Evolutionary conservation across 164 flowering plant genomes (phyloP), one percentile per base, ranked within the genome.

Genomic region (Santalum album): DNA sequence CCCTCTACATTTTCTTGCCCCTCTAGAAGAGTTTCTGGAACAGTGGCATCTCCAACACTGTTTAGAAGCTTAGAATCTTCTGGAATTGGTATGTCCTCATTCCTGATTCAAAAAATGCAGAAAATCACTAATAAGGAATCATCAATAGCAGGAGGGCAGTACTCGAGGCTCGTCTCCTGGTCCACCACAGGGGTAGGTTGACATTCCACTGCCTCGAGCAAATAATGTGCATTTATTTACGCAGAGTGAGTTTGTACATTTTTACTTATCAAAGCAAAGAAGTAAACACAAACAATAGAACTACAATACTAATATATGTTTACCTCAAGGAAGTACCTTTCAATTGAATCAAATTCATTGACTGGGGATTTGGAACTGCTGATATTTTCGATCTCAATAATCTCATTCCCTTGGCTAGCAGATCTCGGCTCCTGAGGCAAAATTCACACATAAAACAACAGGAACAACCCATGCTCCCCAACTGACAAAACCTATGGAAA

Each of bases 371-470:
- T 57, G 39, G 64, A 65, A 62, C 49, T 61, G 39, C 57, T 59
- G 19, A 56, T 24, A 36, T 53, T 68, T 54, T 78, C 88, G 61
- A 59, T 38, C 26, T 56, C 44, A 60, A 48, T 54, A 64, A 54
- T 55, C 34, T 58, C 82, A 60, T 69, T 78, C 44, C 68, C 81
- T 53, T 43, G 77, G 67, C 64, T 55, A 51, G 68, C 95, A 54
- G 82, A 65, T 48, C 64, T 69, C 6, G 81, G 61, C 32, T 82
- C 95, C 97, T 89, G 66, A 50, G 2, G 23, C 23, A 53, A 38
- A 58, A 49, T 49, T 7, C 21, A 18, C 25, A 24, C 27, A 36
- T 35, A 53, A 66, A 23, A 61, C 57, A 38, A n/a, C 7, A 22
- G 10, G 14, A 46, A 43, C n/a, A n/a, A n/a, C n/a, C n/a, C n/a